Evolutionary conservation across 768 basidiomycete genomes (phyloP), one percentile per base, ranked within the genome.

Genomic region (Suillus subluteus): DNA sequence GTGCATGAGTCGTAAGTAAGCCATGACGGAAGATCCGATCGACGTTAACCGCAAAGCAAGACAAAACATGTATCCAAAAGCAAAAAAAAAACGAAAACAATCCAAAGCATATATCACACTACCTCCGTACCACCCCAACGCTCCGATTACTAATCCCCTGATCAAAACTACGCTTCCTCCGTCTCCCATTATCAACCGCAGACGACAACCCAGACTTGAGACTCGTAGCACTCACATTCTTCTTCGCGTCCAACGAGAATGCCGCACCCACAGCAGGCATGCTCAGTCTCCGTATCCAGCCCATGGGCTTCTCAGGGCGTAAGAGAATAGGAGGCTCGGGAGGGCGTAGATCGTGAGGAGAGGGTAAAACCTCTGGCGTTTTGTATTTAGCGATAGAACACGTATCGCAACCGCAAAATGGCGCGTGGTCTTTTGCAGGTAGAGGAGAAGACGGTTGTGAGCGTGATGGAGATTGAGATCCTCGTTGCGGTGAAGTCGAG

Each of bases 211-310:
- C 71, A 65, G 70, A 63, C 43, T 68, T 79, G 69, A 83, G 74
- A 62, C 78, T 79, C 35, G 80, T 77, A 48, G 79, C 76, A 66
- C 86, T 87, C 40, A 77, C 76, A 67, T 82, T 87, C 79, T 81
- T 87, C 78, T 82, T 86, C 37, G 79, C 82, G 70, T 91, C 89
- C 32, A 85, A 77, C 7, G 82, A 84, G 72, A 92, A 88, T 43
- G 87, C 85, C 56, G 82, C 82, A 52, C 85, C 85, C n/a, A 85
- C 79, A 6, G 82, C 83, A 1, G 91, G 91, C 89, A 93, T 91
- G 70, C 92, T 93, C 66, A 94, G 74, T 64, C 91, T 81, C 26
- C 91, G 80, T 68, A 93, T 91, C 92, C 92, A 93, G 0, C 90
- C 86, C 65, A 84, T 90, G 11, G 87, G 81, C 70, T 88, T 88